Percentiles rank a stretch among this genome's conserved stretches.
These are phyloP conservation scores for Panicum miliaceum DNA, from an alignment of 176 grass and related monocot genomes.

Conservation along the genomic window DNA sequence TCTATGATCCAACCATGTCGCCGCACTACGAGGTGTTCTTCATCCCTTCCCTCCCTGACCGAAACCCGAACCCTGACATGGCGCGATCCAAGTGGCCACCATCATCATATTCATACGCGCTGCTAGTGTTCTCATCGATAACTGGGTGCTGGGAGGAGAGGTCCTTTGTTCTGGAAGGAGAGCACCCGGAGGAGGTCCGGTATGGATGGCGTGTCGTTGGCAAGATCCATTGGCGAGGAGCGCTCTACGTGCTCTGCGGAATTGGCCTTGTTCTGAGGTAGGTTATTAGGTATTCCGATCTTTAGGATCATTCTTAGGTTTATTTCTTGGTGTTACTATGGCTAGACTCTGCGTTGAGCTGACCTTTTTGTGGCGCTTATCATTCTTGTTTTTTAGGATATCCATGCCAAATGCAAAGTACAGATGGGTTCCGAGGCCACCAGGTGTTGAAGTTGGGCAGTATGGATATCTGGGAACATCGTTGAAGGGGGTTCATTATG, in stretches of 20 bases:
- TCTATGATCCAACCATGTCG: conserved; percentile 13
- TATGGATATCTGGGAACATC: neutral
- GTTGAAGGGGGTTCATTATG: neutral
- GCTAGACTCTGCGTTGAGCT: too few species aligned
- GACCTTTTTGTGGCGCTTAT: too few species aligned
- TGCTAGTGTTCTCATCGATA: neutral
- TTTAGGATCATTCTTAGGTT: too few species aligned
- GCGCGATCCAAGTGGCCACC: neutral
- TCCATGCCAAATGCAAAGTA: neutral
- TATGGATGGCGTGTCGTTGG: too few species aligned
- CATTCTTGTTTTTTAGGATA: neutral
- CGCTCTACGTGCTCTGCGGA: neutral
- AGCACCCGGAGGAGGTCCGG: too few species aligned
- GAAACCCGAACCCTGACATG: too few species aligned
- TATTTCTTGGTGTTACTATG: too few species aligned
- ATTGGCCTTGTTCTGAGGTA: neutral
- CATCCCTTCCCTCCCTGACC: neutral
- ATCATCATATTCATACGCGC: neutral
- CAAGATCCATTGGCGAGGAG: neutral
- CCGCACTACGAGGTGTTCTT: conserved; percentile 14
- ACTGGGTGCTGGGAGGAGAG: conserved; percentile 7
- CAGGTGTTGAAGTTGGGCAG: neutral
- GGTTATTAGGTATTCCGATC: too few species aligned
- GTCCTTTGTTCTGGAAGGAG: conserved; percentile 34
- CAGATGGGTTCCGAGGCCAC: neutral